Evolutionary conservation across 225 moss, liverwort and hornwort genomes (phyloP), one percentile per base, ranked within the genome.

Genomic region (Sphagnum tenellum): DNA sequence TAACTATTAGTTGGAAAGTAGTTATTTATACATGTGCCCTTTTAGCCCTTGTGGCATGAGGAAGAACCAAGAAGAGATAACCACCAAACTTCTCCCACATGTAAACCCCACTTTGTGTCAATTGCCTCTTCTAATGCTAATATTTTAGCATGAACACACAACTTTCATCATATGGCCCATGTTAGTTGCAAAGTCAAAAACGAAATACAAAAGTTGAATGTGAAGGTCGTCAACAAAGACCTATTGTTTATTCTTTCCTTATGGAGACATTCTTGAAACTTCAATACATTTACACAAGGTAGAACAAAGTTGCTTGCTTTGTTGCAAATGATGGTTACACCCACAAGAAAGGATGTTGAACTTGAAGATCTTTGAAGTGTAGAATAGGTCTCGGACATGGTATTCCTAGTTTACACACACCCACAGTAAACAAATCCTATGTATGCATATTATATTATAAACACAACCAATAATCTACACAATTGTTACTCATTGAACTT

Each of bases 51-150:
- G 96, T 87, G 60, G 96, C 96, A 78, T 90, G 96, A 64, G 93
- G 93, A 77, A 98, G 93, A 56, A 98, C 96, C 69, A 98, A 77
- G 50, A 98, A 89, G 55, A 98, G 69, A 75, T 98, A 98, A 61
- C 96, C 96, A 63, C 96, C 96, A 74, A 98, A 98, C 68, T 98
- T 98, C 75, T 98, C 96, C 96, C 96, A 98, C 96, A 98, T 98
- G 59, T 98, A 98, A 11, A 98, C 96, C 96, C 96, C n/a, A 98
- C 73, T 98, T 93, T 11, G 96, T 98, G 77, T 98, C 96, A 75
- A 98, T 98, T 57, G 96, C 93, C 75, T 98, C 96, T 73, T 98
- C 96, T 61, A 98, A 77, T 62, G 96, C 96, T 60, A 98, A 64
- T 57, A 98, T 98, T 59, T 93, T 78, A 3, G 96, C 96, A 72